phyloP scores from a whole-genome alignment of 176 grass and related monocot species.

The Hordeum marinum region DNA sequence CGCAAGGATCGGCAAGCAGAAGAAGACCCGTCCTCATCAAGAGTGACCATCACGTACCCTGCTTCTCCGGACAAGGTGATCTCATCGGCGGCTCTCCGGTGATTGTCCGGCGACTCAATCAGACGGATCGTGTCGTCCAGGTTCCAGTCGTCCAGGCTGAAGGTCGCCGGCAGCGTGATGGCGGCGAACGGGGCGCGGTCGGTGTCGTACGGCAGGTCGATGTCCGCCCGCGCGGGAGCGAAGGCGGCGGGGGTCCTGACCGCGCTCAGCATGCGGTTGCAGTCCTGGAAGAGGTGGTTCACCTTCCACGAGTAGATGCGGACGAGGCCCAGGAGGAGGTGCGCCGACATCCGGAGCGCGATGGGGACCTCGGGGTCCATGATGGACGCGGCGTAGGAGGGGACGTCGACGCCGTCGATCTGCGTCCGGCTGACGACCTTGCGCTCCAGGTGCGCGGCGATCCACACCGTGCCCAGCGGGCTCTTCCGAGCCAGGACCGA shows the following conservation, averaged over 20 bases:
- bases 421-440: conserved; percentile 73
- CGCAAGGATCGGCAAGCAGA: conserved; percentile 11
- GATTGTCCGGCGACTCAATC: conserved; percentile 44
- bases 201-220: conserved; percentile 56
- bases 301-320: conserved; percentile 97
- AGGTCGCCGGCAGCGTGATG: conserved; percentile 65
- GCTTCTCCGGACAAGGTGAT: conserved; percentile 72
- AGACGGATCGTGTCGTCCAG: conserved; percentile 51
- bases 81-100: conserved; percentile 58
- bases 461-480: conserved; percentile 70
- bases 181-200: conserved; percentile 55
- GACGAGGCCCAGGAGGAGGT: conserved; percentile 88
- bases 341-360: conserved; percentile 84
- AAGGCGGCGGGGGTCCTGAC: conserved; percentile 46
- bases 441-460: conserved; percentile 88
- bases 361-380: conserved; percentile 83
- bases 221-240: conserved; percentile 30
- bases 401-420: conserved; percentile 74
- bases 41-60: conserved; percentile 56
- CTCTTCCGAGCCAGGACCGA: conserved; percentile 72
- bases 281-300: conserved; percentile 76
- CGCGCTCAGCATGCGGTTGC: conserved; percentile 62
- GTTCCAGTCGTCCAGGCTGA: conserved; percentile 67
- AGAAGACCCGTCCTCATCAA: conserved; percentile 56
- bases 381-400: conserved; percentile 69